Conservation (phyloP, 108 stramenopile species). For the Conticribra guillardii region DNA sequence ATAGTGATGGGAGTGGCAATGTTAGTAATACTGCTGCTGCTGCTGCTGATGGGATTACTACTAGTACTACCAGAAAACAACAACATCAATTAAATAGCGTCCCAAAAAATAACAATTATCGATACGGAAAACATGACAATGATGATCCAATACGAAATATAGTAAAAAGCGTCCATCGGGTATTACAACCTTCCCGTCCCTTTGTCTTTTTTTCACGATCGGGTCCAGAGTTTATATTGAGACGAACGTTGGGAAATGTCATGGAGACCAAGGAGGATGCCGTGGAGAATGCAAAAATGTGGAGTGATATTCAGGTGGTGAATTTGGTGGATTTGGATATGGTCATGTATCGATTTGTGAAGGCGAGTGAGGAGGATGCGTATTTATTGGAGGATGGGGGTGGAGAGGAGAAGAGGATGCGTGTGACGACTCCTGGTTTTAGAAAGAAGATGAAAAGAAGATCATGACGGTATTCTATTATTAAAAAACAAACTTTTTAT, state of each 20-base stretch:
- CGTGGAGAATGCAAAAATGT: constrained; percentile 7
- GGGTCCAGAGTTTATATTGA: constrained; percentile 72
- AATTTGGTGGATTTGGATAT: constrained; percentile 36
- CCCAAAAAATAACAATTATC: constrained; percentile 46
- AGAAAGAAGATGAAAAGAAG: constrained; percentile 3
- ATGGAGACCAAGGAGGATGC: background rate
- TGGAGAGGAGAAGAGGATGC: background rate
- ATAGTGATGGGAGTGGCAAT: constrained; percentile 7
- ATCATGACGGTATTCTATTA: background rate
- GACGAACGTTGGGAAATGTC: constrained; percentile 25
- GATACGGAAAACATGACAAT: background rate
- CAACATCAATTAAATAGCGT: too few species aligned
- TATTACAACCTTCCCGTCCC: constrained; percentile 61
- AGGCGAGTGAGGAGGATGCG: constrained; percentile 1
- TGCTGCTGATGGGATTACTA: too few species aligned
- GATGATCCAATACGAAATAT: constrained; percentile 44
- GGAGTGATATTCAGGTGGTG: constrained; percentile 43
- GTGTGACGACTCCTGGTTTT: constrained; percentile 9
- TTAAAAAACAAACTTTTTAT: too few species aligned
- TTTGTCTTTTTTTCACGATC: constrained; percentile 73
- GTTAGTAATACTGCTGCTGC: constrained; percentile 20
- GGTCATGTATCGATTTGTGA: constrained; percentile 42
- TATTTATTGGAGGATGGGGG: background rate
- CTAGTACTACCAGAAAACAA: too few species aligned
- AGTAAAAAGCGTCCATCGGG: constrained; percentile 68